A percentile compares a stretch with the other conserved stretches of the same genome.
phyloP scores from a whole-genome alignment of 306 rosid genomes.

The Citrullus colocynthis region DNA sequence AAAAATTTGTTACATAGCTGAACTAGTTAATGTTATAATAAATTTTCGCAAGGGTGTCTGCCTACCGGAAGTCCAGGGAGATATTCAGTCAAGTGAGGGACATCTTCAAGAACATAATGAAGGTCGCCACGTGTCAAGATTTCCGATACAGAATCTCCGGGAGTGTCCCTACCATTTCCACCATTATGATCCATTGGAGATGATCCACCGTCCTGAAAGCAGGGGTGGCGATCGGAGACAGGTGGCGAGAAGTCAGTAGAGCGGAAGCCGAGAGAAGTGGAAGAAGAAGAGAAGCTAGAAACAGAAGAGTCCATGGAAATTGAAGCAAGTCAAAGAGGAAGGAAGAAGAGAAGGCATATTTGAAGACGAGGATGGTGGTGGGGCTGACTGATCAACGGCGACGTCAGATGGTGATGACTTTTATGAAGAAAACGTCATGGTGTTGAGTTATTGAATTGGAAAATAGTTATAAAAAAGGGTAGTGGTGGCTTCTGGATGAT shows the following conservation, averaged over 20 bases:
- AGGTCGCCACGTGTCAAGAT: background rate
- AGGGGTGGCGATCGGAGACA: too few relatives aligned
- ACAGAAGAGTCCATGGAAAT: background rate
- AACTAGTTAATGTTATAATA: too few relatives aligned
- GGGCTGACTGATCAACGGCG: background rate
- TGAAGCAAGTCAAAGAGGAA: background rate
- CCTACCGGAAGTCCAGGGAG: background rate
- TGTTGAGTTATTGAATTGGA: background rate
- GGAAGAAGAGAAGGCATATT: background rate
- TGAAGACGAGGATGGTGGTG: background rate
- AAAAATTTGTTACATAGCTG: background rate
- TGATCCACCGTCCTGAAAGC: background rate
- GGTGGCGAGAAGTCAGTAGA: background rate
- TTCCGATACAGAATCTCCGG: background rate
- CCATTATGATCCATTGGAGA: background rate
- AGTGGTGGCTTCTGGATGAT: background rate
- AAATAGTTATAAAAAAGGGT: background rate
- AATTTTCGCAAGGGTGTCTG: too few relatives aligned
- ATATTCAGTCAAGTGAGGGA: slow-evolving; percentile 7
- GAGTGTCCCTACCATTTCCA: background rate
- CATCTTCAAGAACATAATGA: slow-evolving; percentile 2
- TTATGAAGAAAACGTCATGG: background rate
- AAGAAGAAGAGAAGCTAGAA: background rate
- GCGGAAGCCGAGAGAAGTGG: background rate
- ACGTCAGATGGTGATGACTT: background rate